Conservation (phyloP, 495 filamentous ascomycete genomes). For the Cetradonia linearis region DNA sequence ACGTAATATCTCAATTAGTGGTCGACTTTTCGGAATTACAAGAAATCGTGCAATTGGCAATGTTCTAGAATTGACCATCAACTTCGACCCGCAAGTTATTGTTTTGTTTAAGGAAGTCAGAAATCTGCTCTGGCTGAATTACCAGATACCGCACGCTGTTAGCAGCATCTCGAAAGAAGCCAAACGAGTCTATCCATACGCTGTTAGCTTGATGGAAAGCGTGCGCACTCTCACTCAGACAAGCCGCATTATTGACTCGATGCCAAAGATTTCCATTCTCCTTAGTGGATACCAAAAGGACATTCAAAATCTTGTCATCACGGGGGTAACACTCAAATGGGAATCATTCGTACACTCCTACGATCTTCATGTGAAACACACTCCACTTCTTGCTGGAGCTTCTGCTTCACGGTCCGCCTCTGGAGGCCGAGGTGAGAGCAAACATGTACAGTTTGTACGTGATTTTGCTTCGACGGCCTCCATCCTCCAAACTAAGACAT, state of each 20-base stretch:
- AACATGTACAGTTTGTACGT: constrained; percentile 89
- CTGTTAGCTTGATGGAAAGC: constrained; percentile 96
- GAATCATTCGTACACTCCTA: constrained; percentile 96
- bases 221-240: constrained; percentile 84
- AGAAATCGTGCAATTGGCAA: constrained; percentile 81
- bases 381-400: constrained; percentile 38
- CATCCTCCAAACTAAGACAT: constrained; percentile 74
- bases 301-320: constrained; percentile 65
- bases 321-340: constrained; percentile 85
- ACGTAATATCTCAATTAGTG: constrained; percentile 79
- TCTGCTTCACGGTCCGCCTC: constrained; percentile 31
- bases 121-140: constrained; percentile 88
- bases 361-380: constrained; percentile 75
- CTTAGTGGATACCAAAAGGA: constrained; percentile 86
- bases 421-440: constrained; percentile 66
- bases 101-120: constrained; percentile 98
- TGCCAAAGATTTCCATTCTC: constrained; percentile 76
- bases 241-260: constrained; percentile 63
- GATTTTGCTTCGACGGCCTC: constrained; percentile 82
- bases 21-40: constrained; percentile 80
- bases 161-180: constrained; percentile 95
- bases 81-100: constrained; percentile 95
- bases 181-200: constrained; percentile 92
- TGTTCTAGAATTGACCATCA: constrained; percentile 75
- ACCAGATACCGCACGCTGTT: constrained; percentile 81